A percentile compares a stretch with the other conserved stretches of the same genome.
Evolutionary conservation across 805 yeast species (phyloP).

Genomic region (Ogataea methylovora): DNA sequence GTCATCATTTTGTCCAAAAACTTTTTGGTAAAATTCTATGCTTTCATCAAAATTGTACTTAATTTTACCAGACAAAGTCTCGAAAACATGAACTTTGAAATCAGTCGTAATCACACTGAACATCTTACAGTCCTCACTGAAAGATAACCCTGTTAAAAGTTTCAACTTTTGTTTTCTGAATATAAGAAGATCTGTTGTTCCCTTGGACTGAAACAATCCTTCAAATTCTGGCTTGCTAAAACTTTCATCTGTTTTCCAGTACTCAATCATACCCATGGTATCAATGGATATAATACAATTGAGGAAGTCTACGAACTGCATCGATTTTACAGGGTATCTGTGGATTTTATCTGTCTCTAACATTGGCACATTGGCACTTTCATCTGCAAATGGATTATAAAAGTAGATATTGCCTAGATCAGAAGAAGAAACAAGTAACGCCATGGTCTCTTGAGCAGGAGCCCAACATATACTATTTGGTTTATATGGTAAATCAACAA

Average conservation of each 20-base stretch:
- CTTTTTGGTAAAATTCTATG: constrained; percentile 12
- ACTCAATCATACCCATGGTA: constrained; percentile 26
- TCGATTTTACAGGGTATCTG: constrained; percentile 11
- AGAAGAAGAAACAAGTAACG: constrained; percentile 9
- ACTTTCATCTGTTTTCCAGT: constrained; percentile 21
- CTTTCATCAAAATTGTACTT: constrained; percentile 23
- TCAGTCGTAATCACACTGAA: constrained; percentile 26
- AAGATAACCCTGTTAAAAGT: constrained; percentile 15
- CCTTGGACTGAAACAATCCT: constrained; percentile 25
- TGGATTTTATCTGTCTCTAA: constrained; percentile 13
- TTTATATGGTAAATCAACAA: constrained; percentile 18
- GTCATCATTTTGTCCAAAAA: constrained; percentile 17
- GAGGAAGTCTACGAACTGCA: constrained; percentile 15
- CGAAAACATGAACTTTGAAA: constrained; percentile 24
- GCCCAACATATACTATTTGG: constrained; percentile 19
- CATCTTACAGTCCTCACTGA: constrained; percentile 21
- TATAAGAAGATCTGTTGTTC: constrained; percentile 31
- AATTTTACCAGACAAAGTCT: constrained; percentile 26
- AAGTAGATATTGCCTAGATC: constrained; percentile 13
- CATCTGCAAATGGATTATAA: constrained; percentile 11
- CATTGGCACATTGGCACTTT: not conserved
- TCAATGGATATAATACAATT: constrained; percentile 24
- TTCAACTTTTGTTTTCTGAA: constrained; percentile 25
- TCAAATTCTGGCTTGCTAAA: constrained; percentile 4
- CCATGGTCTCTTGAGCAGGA: constrained; percentile 2